Conservation (phyloP, 225 moss, liverwort and hornwort species). For the Thuidium tamariscinum region DNA sequence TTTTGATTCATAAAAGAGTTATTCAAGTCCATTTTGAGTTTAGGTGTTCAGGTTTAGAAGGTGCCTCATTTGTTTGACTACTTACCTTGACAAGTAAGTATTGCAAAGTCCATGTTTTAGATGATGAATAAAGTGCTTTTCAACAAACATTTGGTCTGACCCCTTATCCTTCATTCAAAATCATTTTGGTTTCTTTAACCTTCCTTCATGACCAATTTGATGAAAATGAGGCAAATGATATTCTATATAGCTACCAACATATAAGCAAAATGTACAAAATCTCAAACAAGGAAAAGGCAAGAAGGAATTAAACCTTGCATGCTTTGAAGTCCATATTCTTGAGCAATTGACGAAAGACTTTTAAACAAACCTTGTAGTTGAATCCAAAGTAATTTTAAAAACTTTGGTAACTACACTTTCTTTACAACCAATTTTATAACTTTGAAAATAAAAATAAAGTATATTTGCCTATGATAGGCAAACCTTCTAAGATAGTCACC, state of each 20-base stretch:
- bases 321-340: neutral
- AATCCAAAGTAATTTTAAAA: neutral
- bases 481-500: too few relatives aligned
- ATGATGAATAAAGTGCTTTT: neutral
- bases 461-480: too few relatives aligned
- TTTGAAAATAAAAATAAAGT: neutral
- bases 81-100: rapidly evolving
- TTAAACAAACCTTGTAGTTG: neutral
- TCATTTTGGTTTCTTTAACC: neutral
- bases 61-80: neutral
- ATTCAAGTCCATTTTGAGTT: too few relatives aligned
- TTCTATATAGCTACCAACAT: neutral
- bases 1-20: neutral
- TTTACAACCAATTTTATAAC: rapidly evolving
- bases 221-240: neutral
- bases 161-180: neutral
- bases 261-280: neutral
- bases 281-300: neutral
- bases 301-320: rapidly evolving
- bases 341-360: neutral
- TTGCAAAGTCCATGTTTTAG: rapidly evolving
- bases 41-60: rapidly evolving
- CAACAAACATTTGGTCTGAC: neutral
- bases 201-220: neutral
- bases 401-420: neutral